These are phyloP conservation scores for Coriolopsis trogii DNA, from an alignment of 1,284 basidiomycete species.

Conservation along the genomic window DNA sequence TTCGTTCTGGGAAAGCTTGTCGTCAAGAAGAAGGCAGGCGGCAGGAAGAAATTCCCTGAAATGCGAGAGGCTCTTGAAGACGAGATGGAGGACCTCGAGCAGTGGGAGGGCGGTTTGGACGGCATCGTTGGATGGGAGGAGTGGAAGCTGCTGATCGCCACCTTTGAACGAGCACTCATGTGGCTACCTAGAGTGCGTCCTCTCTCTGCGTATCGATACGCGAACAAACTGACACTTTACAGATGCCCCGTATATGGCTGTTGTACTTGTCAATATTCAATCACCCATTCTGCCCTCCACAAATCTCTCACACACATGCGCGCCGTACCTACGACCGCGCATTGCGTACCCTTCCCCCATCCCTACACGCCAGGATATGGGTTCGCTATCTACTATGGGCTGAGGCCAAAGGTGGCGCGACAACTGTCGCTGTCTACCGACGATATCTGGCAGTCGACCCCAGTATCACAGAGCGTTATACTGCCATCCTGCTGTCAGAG, in stretches of 20 bases:
- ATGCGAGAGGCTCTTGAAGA: slow-evolving; percentile 89
- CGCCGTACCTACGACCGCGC: slow-evolving; percentile 95
- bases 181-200: slow-evolving; percentile 86
- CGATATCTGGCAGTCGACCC: slow-evolving; percentile 89
- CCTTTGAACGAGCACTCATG: slow-evolving; percentile 91
- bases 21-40: slow-evolving; percentile 77
- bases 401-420: slow-evolving; percentile 82
- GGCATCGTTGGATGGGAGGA: slow-evolving; percentile 91
- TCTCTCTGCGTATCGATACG: slow-evolving; percentile 11
- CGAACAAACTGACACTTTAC: slow-evolving; percentile 11
- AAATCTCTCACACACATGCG: slow-evolving; percentile 88
- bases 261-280: slow-evolving; percentile 90
- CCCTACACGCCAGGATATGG: slow-evolving; percentile 95
- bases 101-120: slow-evolving; percentile 88
- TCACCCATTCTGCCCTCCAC: slow-evolving; percentile 88
- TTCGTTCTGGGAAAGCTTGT: slow-evolving; percentile 83
- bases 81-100: slow-evolving; percentile 74
- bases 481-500: slow-evolving; percentile 73
- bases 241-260: slow-evolving; percentile 95
- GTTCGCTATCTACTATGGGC: slow-evolving; percentile 95
- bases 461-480: slow-evolving; percentile 85
- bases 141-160: slow-evolving; percentile 89
- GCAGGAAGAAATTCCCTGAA: slow-evolving; percentile 86
- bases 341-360: slow-evolving; percentile 90
- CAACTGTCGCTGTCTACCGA: slow-evolving; percentile 87